Base-by-base conservation (phyloP, 2,329 filamentous ascomycete species). In the Pyrenochaeta sp. region DNA sequence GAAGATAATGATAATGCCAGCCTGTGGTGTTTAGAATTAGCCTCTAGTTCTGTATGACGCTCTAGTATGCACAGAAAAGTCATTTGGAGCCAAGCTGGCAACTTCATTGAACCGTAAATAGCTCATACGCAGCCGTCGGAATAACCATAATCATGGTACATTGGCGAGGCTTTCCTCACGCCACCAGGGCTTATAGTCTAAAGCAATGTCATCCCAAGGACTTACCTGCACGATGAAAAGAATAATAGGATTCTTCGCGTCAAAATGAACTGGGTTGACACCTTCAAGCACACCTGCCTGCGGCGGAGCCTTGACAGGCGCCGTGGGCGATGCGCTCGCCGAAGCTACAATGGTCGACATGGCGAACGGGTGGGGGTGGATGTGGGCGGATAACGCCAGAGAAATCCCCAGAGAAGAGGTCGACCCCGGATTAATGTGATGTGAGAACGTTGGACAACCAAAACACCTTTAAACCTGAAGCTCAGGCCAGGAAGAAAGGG, bases 191-290 rank as follows among this genome's bases (percentile, higher is more conserved):
- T 36, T 15, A 2, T 9, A 15, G 28, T 25, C 2, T 2, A 48
- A 40, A 36, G 12, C 13, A 27, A 22, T n/a, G 25, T 43, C 22
- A 43, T n/a, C 27, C 28, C 5, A 42, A 39, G 25, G 25, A 56
- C 73, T 34, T 79, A 86, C 88, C 84, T 90, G 90, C 48, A 93
- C 90, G 69, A 93, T 91, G 77, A 93, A 92, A 46, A 91, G 77
- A 45, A 87, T 86, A 61, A 93, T 88, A 6, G 91, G 91, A 64
- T 92, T 89, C 56, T 86, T 89, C 10, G 88, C 70, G 65, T 89
- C 86, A 78, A 90, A 92, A 22, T 83, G 72, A 25, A 89, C 83
- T 1, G 91, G 91, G 61, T 91, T 88, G 52, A 84, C 79, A 47
- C 88, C 88, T 62, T 92, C 90, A 46, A 93, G 81, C 58, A 93